A percentile compares a stretch with the other conserved stretches of the same genome.
Evolutionary conservation across 2,329 filamentous ascomycete species (phyloP).

Genomic region (Huntiella decipiens): DNA sequence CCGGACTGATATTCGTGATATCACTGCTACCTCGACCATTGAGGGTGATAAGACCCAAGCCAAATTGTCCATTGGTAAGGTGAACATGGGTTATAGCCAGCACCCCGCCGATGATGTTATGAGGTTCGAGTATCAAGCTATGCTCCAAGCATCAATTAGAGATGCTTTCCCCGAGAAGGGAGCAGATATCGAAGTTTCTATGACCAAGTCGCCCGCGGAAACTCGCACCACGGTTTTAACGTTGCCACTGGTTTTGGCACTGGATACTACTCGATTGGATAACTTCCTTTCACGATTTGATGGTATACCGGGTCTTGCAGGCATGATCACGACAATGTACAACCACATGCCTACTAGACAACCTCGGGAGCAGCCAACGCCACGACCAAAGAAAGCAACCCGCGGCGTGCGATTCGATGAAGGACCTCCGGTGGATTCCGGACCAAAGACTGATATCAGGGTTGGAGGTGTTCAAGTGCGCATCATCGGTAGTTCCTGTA

Average conservation of each 20-base stretch:
- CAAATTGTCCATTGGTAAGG: constrained; percentile 16
- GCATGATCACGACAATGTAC: constrained; percentile 31
- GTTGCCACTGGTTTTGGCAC: constrained; percentile 52
- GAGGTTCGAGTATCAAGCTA: constrained; percentile 38
- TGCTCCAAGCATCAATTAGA: constrained; percentile 39
- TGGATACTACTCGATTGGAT: constrained; percentile 67
- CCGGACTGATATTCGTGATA: constrained; percentile 27
- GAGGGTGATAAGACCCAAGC: not conserved
- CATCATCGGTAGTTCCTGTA: constrained; percentile 61
- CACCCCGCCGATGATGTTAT: constrained; percentile 34
- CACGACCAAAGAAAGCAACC: constrained; percentile 24
- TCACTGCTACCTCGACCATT: constrained; percentile 13
- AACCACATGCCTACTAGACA: not conserved
- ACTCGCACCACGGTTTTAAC: constrained; percentile 49
- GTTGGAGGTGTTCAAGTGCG: constrained; percentile 60
- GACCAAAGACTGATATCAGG: constrained; percentile 50
- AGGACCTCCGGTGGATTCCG: constrained; percentile 27
- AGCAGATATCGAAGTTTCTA: constrained; percentile 36
- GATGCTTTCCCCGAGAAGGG: constrained; percentile 39
- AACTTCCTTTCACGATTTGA: constrained; percentile 80
- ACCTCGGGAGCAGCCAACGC: constrained; percentile 15
- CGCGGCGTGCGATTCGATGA: constrained; percentile 39
- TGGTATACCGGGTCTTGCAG: constrained; percentile 76
- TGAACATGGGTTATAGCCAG: constrained; percentile 37
- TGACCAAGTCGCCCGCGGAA: constrained; percentile 25